Evolutionary conservation across 2,329 filamentous ascomycete genomes (phyloP).

Genomic region (Cercospora zeina): DNA sequence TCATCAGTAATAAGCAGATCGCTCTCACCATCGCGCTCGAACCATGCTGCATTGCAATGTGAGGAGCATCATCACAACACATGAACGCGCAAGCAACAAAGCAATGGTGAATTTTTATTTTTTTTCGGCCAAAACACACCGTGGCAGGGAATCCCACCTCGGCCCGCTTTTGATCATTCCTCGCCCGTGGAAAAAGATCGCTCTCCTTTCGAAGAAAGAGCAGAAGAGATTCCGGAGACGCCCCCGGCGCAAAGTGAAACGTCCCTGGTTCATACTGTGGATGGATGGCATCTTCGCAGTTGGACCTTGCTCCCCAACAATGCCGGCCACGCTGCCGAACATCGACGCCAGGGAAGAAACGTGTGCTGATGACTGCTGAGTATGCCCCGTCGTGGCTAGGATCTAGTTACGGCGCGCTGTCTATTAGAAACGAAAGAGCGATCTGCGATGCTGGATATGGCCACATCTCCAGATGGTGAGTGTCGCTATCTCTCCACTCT

Average conservation of each 20-base stretch:
- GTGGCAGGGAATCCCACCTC: neutral
- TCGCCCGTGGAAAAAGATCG: slow-evolving; percentile 3
- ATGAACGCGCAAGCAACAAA: neutral
- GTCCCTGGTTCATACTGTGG: neutral
- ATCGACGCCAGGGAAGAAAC: neutral
- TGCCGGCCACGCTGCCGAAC: neutral
- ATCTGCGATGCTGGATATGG: neutral
- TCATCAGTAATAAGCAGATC: neutral
- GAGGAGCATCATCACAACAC: neutral
- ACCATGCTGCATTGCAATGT: neutral
- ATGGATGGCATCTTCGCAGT: neutral
- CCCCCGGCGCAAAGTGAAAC: slow-evolving; percentile 1
- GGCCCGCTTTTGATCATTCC: neutral
- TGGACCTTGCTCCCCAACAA: neutral
- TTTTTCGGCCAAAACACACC: neutral
- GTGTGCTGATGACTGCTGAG: neutral
- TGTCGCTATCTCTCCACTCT: neutral
- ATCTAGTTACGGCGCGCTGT: neutral
- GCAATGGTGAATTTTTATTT: neutral
- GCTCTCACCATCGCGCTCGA: neutral
- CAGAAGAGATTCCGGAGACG: slow-evolving; percentile 7
- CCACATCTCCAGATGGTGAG: neutral
- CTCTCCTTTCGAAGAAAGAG: neutral
- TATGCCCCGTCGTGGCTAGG: neutral
- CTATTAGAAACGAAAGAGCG: neutral